These are phyloP conservation scores for Helotiales sp. DNA, from an alignment of 2,329 filamentous ascomycete genomes.

Conservation along the genomic window DNA sequence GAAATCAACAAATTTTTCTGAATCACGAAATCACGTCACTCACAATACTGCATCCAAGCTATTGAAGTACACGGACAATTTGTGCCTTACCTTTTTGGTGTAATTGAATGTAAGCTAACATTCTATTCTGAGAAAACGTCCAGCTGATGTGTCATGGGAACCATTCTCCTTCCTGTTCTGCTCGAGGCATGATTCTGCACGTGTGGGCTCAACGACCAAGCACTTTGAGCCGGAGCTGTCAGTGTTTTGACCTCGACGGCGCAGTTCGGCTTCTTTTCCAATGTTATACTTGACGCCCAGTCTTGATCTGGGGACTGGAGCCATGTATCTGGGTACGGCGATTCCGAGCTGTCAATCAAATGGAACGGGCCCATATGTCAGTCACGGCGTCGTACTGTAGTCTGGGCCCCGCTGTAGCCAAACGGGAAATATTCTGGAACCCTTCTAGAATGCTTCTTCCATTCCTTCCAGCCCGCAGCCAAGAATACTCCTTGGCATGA, in stretches of 20 bases:
- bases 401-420: constrained; percentile 1
- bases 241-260: not conserved
- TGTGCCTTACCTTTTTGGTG: not conserved
- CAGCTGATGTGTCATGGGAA: constrained; percentile 5
- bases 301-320: not conserved
- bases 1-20: not conserved
- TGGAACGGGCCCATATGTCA: no score
- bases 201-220: not conserved
- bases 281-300: no score
- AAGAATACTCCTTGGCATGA: not conserved
- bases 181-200: not conserved
- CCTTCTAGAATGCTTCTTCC: constrained; percentile 25
- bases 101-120: not conserved
- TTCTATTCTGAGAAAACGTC: not conserved
- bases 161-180: not conserved
- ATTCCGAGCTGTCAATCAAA: constrained; percentile 14
- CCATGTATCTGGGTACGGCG: not conserved
- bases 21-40: not conserved
- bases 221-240: not conserved
- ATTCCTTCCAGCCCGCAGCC: not conserved
- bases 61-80: no score
- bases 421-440: constrained; percentile 25
- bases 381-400: no score
- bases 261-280: not conserved
- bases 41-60: no score